Percentiles rank a stretch among this genome's conserved stretches.
phyloP scores from a whole-genome alignment of 805 yeast species.

The Wickerhamiella dianesei region DNA sequence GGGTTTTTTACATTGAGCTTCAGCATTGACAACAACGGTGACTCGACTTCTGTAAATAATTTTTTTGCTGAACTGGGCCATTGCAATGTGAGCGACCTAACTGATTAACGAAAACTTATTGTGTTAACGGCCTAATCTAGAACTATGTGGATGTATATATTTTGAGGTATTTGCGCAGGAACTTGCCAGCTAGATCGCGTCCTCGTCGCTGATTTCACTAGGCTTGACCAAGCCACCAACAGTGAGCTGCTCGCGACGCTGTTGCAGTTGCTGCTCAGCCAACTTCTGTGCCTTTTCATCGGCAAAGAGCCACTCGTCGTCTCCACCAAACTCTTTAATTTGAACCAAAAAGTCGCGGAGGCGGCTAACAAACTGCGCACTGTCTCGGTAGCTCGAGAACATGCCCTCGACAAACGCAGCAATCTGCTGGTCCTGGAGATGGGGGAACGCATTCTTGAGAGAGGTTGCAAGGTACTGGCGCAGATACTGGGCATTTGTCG shows the following conservation, averaged over 20 bases:
- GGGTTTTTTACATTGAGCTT: no score
- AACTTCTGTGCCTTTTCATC: slow-evolving; percentile 79
- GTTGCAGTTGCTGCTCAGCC: slow-evolving; percentile 51
- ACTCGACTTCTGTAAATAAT: no score
- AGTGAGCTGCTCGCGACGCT: slow-evolving; percentile 67
- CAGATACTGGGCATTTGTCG: slow-evolving; percentile 64
- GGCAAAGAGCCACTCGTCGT: slow-evolving; percentile 86
- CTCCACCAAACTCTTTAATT: slow-evolving; percentile 89
- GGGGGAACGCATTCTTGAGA: slow-evolving; percentile 83
- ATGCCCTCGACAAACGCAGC: slow-evolving; percentile 68
- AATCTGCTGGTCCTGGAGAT: slow-evolving; percentile 71
- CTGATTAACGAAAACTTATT: no score
- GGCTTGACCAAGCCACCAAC: slow-evolving; percentile 94
- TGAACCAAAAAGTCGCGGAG: slow-evolving; percentile 93
- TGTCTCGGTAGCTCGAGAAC: slow-evolving; percentile 54
- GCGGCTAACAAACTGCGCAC: slow-evolving; percentile 62
- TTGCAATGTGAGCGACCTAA: no score
- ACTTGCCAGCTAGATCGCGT: not conserved
- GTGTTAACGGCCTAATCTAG: no score
- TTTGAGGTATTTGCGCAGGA: not conserved
- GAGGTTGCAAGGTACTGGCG: slow-evolving; percentile 71
- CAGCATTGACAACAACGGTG: no score
- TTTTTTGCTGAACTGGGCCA: no score
- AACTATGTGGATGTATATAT: not conserved
- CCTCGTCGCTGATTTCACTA: slow-evolving; percentile 75